A percentile compares a stretch with the other conserved stretches of the same genome.
Evolutionary conservation across 768 basidiomycete species (phyloP).

Genomic region (Kwoniella europaea): DNA sequence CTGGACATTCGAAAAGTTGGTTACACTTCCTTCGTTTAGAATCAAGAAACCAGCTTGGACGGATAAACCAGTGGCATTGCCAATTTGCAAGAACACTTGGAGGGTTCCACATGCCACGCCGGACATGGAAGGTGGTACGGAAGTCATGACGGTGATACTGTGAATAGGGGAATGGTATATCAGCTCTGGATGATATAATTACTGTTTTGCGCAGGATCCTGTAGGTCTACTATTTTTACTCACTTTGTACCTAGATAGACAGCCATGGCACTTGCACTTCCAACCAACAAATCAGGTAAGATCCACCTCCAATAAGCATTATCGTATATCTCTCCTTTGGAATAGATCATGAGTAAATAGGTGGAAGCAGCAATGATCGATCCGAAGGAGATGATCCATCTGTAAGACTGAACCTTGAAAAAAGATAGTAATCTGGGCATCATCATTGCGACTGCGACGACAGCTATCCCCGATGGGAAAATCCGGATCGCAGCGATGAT

Average conservation of each 20-base stretch:
- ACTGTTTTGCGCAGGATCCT: too few relatives aligned
- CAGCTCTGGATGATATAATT: background rate
- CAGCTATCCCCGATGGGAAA: slow-evolving; percentile 47
- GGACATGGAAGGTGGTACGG: slow-evolving; percentile 46
- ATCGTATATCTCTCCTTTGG: slow-evolving; percentile 22
- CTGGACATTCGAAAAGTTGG: slow-evolving; percentile 37
- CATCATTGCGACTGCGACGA: slow-evolving; percentile 25
- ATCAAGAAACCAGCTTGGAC: slow-evolving; percentile 56
- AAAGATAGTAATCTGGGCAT: slow-evolving; percentile 25
- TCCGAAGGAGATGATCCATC: slow-evolving; percentile 32
- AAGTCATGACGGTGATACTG: slow-evolving; percentile 51
- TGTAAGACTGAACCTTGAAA: slow-evolving; percentile 17
- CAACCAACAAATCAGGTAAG: slow-evolving; percentile 43
- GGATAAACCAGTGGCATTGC: slow-evolving; percentile 65
- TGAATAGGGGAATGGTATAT: background rate
- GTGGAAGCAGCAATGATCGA: slow-evolving; percentile 74
- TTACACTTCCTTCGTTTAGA: slow-evolving; percentile 24
- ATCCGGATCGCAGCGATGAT: slow-evolving; percentile 52
- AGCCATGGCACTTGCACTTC: slow-evolving; percentile 34
- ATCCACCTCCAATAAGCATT: slow-evolving; percentile 41
- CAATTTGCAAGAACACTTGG: slow-evolving; percentile 45
- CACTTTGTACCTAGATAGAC: slow-evolving; percentile 39
- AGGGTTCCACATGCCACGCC: slow-evolving; percentile 53
- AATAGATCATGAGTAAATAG: slow-evolving; percentile 57
- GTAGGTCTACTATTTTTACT: slow-evolving; percentile 3